Base-by-base conservation (phyloP, 2,329 filamentous ascomycete species). In the Sarocladium oryzae region DNA sequence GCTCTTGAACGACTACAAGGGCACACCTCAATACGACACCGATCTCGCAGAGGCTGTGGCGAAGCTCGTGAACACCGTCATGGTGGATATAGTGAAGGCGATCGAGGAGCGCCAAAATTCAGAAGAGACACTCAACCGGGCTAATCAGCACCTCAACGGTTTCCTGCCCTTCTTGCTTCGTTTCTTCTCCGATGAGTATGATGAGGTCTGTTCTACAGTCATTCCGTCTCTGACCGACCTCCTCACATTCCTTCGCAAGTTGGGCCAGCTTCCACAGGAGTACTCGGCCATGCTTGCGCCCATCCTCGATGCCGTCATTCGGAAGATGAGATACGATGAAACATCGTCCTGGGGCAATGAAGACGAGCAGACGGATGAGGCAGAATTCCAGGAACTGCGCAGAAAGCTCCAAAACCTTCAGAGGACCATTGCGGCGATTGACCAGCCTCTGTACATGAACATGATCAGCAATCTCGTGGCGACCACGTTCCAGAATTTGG, bases 301-400 rank as follows among this genome's bases (percentile, higher is more conserved):
- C 4, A 90, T 97, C 50, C 74, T 99, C 53, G 89, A 96, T 65
- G 89, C 90, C 51, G 92, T 97, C 60, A 87, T 99, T 54, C 77
- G 82, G 52, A 99, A 99, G 72, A 96, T 97, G 90, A 86, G 92
- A 63, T 97, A 95, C 63, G 93, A 99, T 61, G 92, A 96, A 64
- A 96, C 92, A 5, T 87, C 88, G 1, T 86, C 81, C 18, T 97
- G 92, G 92, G 92, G 91, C 33, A 85, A 91, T 53, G 91, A 96
- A 63, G 90, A 95, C 60, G 91, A 95, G 60, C 86, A 95, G 66
- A 95, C 90, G 2, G 93, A 97, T 60, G 93, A 99, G 69, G 93
- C 92, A 23, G 93, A 99, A 65, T 99, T 99, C 60, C 88, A 95
- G 63, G 93, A 99, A 59, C 77, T 99, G 51, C 84, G 95, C 54